Evolutionary conservation across 805 yeast genomes (phyloP), one percentile per base, ranked within the genome.

Genomic region (Pichia membranifaciens): DNA sequence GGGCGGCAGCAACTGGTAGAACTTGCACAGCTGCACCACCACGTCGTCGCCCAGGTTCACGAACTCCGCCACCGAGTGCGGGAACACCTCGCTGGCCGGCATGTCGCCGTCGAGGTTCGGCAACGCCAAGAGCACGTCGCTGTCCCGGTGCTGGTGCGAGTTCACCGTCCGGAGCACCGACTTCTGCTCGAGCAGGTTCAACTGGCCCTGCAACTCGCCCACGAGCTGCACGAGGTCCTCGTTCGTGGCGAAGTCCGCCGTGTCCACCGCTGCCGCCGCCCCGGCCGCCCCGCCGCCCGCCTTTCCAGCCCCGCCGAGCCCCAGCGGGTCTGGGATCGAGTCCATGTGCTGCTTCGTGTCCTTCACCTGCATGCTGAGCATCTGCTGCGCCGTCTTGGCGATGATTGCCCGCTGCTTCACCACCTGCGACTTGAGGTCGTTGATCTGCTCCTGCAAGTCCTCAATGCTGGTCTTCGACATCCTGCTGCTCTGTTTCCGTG

Each of bases 161-260:
- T 89, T 89, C 52, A 78, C 75, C 3, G 81, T 69, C 63, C 98
- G 74, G 53, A 85, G 74, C 38, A 86, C 75, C 16, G 84, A 76
- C 55, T 95, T 75, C 54, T 86, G 87, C 60, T 90, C 98, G 31
- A 85, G 62, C 21, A 75, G 70, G 45, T 86, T 90, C 58, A 90
- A 72, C 66, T 90, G 97, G 8, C 87, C 86, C 65, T 90, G 97
- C 47, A 90, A 68, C 64, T 90, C 98, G 10, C 87, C 87, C 13
- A 89, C 97, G 40, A 90, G 71, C 60, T 87, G 91, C 3, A 85
- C 85, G 12, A 90, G 68, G 59, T 91, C 98, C 49, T 86, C 95
- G 54, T 87, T 84, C 3, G 91, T 80, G 33, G 82, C 87, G 53
- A 74, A 82, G 52, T 83, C 87, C 3, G 74, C 61, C 1, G 78